phyloP scores from a whole-genome alignment of 2,329 filamentous ascomycete genomes.

The Cladosporium halotolerans region DNA sequence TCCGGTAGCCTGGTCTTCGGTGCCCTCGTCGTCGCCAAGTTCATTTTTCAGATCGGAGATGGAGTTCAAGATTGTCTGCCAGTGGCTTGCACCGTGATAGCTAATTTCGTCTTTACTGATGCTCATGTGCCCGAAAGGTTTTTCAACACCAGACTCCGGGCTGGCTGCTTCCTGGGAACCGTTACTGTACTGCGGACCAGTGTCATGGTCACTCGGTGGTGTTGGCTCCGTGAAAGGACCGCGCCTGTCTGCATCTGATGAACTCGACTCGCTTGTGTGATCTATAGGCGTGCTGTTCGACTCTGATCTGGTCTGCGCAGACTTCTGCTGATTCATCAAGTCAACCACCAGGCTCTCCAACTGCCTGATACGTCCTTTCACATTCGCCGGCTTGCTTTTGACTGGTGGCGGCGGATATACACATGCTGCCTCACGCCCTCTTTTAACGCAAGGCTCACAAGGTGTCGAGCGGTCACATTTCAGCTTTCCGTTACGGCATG shows the following conservation, averaged over 20 bases:
- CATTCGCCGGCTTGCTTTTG: slow-evolving; percentile 29
- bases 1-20: slow-evolving; percentile 15
- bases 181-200: slow-evolving; percentile 3
- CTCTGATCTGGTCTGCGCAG: background rate
- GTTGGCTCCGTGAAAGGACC: slow-evolving; percentile 20
- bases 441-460: slow-evolving; percentile 34
- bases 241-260: background rate
- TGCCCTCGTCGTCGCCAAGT: slow-evolving; percentile 24
- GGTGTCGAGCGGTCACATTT: slow-evolving; percentile 31
- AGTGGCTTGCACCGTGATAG: slow-evolving; percentile 78
- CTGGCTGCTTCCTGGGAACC: background rate
- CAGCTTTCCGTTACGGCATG: slow-evolving; percentile 32
- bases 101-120: slow-evolving; percentile 69
- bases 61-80: slow-evolving; percentile 72
- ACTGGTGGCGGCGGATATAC: slow-evolving; percentile 28
- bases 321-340: slow-evolving; percentile 29
- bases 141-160: slow-evolving; percentile 43
- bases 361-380: slow-evolving; percentile 31
- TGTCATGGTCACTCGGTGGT: slow-evolving; percentile 26
- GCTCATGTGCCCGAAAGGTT: slow-evolving; percentile 74
- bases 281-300: background rate
- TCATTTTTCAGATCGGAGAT: slow-evolving; percentile 31
- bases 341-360: slow-evolving; percentile 31
- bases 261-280: background rate
- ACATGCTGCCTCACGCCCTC: slow-evolving; percentile 26